Evolutionary conservation across 331 rosid genomes (phyloP), one percentile per base, ranked within the genome.

Genomic region (Quercus phellos): DNA sequence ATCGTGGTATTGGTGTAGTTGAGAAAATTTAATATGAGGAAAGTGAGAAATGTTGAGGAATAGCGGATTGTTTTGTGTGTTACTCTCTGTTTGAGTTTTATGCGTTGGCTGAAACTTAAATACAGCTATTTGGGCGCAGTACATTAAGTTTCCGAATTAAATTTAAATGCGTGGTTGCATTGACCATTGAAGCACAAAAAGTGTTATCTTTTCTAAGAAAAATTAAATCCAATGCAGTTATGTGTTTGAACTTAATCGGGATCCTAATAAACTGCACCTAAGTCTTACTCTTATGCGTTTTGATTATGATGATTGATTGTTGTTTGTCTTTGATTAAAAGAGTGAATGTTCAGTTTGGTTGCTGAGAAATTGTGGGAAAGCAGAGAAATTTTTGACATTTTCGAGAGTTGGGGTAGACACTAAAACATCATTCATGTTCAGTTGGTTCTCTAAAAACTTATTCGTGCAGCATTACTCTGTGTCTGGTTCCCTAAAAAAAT

Each of bases 11-110:
- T 67, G 38, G 17, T 18, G 79, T 73, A 81, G 83, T 73, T 70
- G 70, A 66, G 55, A 51, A 66, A 19, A 24, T 68, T 56, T 85
- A 75, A 74, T 64, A 38, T 69, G 27, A 35, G 21, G 51, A 63
- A 35, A 30, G 9, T 32, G 67, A 29, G 61, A 32, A 53, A 54
- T 55, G 68, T 69, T 61, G 27, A 80, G 73, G 59, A 56, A 21
- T 2, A 21, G 53, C 53, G 0, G 53, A 46, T 46, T 38, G 46
- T 8, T 38, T 38, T 38, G 46, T 38, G 3, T 38, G 46, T 38
- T 38, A 38, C 46, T 38, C 46, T 38, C 46, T 38, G 46, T 38
- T 38, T 38, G 46, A 38, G 3, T 38, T 38, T 8, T 38, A 38
- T 38, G 46, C 0, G 0, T 8, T 8, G 12, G 3, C 46, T 8